Evolutionary conservation across 441 rosid genomes (phyloP).

Genomic region (Erodium chrysanthum): DNA sequence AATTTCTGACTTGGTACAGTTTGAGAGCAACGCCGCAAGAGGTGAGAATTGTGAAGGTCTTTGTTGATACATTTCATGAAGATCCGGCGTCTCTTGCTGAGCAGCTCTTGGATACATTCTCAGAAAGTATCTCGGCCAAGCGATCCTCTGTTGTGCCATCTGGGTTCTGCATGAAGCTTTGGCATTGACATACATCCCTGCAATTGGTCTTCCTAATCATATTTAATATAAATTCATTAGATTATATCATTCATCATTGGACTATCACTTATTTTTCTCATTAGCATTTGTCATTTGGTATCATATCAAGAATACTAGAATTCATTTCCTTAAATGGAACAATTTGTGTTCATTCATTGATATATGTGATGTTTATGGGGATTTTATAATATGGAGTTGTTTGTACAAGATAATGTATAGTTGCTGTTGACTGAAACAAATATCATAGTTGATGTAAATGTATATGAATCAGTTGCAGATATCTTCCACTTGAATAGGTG

Average conservation of each 20-base stretch:
- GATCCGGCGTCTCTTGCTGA: conserved; percentile 76
- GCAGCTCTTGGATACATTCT: conserved; percentile 83
- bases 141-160: conserved; percentile 44
- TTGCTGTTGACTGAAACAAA: no score
- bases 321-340: conserved; percentile 20
- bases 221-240: conserved; percentile 27
- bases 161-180: conserved; percentile 86
- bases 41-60: conserved; percentile 66
- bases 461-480: no score
- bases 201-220: not conserved
- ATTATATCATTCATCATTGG: conserved; percentile 22
- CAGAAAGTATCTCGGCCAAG: conserved; percentile 39
- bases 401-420: no score
- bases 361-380: no score
- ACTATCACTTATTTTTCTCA: conserved; percentile 22
- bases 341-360: not conserved
- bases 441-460: no score
- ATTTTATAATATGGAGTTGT: no score
- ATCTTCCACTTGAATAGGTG: no score
- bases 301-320: conserved; percentile 24
- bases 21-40: conserved; percentile 69
- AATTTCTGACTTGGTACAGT: conserved; percentile 92
- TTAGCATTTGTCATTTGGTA: conserved; percentile 28
- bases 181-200: conserved; percentile 44
- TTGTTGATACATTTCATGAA: conserved; percentile 53